A percentile compares a stretch with the other conserved stretches of the same genome.
Evolutionary conservation across 345 rosid genomes (phyloP).

Genomic region (Psidium friedrichsthalianum): DNA sequence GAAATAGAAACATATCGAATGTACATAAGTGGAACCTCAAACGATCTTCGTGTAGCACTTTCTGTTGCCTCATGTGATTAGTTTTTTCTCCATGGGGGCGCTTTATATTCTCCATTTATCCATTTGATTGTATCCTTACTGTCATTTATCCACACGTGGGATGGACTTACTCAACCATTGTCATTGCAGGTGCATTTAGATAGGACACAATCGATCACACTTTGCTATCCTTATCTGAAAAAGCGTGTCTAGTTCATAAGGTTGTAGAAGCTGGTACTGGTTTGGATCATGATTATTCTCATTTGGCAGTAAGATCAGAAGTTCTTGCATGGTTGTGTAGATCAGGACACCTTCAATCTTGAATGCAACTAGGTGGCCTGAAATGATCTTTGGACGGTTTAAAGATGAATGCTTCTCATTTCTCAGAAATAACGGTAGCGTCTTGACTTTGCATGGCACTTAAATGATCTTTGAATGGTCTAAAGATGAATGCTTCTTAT

Average conservation of each 20-base stretch:
- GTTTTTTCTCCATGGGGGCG: not conserved
- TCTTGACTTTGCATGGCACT: not conserved
- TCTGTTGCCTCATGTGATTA: conserved; percentile 79
- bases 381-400: not conserved
- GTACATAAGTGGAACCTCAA: conserved; percentile 83
- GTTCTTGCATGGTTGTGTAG: not conserved
- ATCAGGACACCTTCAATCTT: not conserved
- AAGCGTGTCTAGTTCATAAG: not conserved
- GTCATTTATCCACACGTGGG: not conserved
- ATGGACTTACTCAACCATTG: not conserved
- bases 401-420: not conserved
- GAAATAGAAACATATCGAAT: conserved; percentile 82
- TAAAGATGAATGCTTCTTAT: not conserved
- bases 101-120: not conserved
- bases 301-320: not conserved
- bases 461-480: not conserved
- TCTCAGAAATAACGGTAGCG: not conserved
- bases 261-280: not conserved
- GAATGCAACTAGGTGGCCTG: not conserved
- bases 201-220: not conserved
- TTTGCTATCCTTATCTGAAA: not conserved
- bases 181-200: not conserved
- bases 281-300: not conserved
- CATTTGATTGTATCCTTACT: not conserved
- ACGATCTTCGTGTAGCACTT: conserved; percentile 89